phyloP scores from a whole-genome alignment of 495 filamentous ascomycete genomes.

The Lentithecium fluviatile region DNA sequence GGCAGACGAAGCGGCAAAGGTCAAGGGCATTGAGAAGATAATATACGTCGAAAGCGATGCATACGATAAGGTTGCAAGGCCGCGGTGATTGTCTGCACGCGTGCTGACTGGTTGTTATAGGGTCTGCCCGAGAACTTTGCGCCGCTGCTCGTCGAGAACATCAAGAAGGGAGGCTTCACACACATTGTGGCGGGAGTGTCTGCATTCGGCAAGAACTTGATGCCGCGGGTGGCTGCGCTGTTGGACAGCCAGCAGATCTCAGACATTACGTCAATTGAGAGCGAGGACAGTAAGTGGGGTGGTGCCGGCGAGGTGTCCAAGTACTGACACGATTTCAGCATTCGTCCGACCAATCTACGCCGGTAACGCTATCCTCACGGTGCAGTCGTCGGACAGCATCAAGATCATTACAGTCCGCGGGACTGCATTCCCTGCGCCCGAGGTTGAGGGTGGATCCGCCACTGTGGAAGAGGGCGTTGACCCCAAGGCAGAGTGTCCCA shows the following conservation, averaged over 20 bases:
- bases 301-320: neutral
- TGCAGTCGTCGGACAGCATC: constrained; percentile 79
- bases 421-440: constrained; percentile 75
- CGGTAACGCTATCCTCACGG: constrained; percentile 95
- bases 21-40: constrained; percentile 86
- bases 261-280: constrained; percentile 81
- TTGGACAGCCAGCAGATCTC: constrained; percentile 91
- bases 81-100: neutral
- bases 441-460: constrained; percentile 54
- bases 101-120: constrained; percentile 37
- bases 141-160: constrained; percentile 89
- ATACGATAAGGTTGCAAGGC: constrained; percentile 75
- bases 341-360: constrained; percentile 98
- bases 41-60: constrained; percentile 81
- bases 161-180: constrained; percentile 89
- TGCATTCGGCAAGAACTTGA: constrained; percentile 92
- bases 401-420: constrained; percentile 92
- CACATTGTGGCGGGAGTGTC: constrained; percentile 89
- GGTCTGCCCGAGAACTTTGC: constrained; percentile 92
- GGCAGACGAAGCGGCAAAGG: constrained; percentile 84
- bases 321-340: constrained; percentile 45
- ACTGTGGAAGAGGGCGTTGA: constrained; percentile 65
- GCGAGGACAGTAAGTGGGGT: constrained; percentile 70
- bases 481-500: constrained; percentile 65
- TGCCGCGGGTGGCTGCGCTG: constrained; percentile 93